Percentiles rank a stretch among this genome's conserved stretches.
Evolutionary conservation across 495 filamentous ascomycete genomes (phyloP).

Genomic region (Hyaloscypha bicolor): DNA sequence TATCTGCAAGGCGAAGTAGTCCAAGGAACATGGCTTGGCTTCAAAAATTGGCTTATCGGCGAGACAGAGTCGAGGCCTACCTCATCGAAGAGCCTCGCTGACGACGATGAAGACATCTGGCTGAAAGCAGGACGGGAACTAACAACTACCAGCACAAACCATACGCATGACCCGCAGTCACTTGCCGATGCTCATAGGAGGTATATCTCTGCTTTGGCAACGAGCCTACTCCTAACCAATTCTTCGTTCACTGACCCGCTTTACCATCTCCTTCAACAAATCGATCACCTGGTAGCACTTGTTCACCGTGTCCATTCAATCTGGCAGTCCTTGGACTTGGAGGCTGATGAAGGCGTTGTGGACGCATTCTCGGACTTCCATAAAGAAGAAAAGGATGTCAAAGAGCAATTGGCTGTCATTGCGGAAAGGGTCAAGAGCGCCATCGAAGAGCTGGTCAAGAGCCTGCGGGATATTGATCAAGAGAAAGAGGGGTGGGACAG

Average conservation of each 20-base stretch:
- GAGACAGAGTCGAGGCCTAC: slow-evolving; percentile 11
- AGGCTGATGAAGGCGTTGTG: slow-evolving; percentile 75
- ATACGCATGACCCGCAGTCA: slow-evolving; percentile 77
- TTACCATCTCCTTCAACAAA: slow-evolving; percentile 67
- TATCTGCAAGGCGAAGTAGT: slow-evolving; percentile 93
- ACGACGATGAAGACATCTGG: slow-evolving; percentile 33
- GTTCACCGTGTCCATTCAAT: slow-evolving; percentile 70
- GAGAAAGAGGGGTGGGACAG: slow-evolving; percentile 47
- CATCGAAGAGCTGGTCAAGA: slow-evolving; percentile 62
- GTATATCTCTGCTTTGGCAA: slow-evolving; percentile 68
- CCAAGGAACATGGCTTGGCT: slow-evolving; percentile 74
- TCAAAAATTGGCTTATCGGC: slow-evolving; percentile 45
- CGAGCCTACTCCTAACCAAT: slow-evolving; percentile 72
- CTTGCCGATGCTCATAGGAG: slow-evolving; percentile 75
- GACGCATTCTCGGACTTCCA: slow-evolving; percentile 71
- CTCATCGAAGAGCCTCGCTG: neutral
- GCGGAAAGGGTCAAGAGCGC: slow-evolving; percentile 56
- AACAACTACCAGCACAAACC: slow-evolving; percentile 33
- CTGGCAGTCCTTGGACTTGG: slow-evolving; percentile 74
- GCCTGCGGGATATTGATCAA: slow-evolving; percentile 58
- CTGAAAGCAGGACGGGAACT: slow-evolving; percentile 21
- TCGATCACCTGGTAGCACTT: slow-evolving; percentile 77
- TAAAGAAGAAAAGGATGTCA: slow-evolving; percentile 66
- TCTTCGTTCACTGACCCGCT: slow-evolving; percentile 68
- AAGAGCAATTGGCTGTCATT: slow-evolving; percentile 55